A percentile compares a stretch with the other conserved stretches of the same genome.
Conservation (phyloP, 163 green algal species). For the Picocystis sp. region DNA sequence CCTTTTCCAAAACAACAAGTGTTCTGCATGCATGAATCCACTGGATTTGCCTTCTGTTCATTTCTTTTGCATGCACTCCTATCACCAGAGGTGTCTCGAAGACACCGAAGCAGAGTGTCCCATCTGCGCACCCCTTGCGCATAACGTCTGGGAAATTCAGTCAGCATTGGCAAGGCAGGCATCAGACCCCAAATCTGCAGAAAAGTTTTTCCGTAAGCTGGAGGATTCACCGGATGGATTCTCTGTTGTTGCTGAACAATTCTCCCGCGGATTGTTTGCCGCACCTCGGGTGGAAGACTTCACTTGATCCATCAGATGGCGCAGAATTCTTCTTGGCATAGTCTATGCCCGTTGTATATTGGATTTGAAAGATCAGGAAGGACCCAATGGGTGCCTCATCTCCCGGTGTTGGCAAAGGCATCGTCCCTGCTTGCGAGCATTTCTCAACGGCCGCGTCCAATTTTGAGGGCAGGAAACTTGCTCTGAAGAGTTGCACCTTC, state of each 20-base stretch:
- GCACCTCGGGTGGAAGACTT: too few relatives aligned
- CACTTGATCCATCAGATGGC: too few relatives aligned
- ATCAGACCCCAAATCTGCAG: conserved; percentile 9
- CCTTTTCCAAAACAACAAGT: conserved; percentile 71
- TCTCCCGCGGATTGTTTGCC: conserved; percentile 59
- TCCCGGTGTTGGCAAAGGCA: not conserved
- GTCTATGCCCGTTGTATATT: not conserved
- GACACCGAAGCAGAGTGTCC: conserved; percentile 50
- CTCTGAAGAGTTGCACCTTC: too few relatives aligned
- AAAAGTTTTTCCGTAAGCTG: conserved; percentile 85
- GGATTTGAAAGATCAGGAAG: not conserved
- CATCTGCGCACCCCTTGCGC: conserved; percentile 62
- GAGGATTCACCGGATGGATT: conserved; percentile 61
- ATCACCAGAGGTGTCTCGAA: conserved; percentile 46
- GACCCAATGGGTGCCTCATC: not conserved
- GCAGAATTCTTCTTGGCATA: not conserved
- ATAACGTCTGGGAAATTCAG: conserved; percentile 42
- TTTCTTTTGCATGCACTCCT: conserved; percentile 90
- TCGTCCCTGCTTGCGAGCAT: not conserved
- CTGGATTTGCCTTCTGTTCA: conserved; percentile 79
- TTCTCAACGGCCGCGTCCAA: too few relatives aligned
- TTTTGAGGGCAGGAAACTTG: too few relatives aligned
- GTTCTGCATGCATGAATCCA: conserved; percentile 38
- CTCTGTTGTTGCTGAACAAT: conserved; percentile 66
- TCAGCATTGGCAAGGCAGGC: conserved; percentile 21